These are phyloP conservation scores for Fonsecaea nubica DNA, from an alignment of 2,329 filamentous ascomycete species.

Conservation along the genomic window DNA sequence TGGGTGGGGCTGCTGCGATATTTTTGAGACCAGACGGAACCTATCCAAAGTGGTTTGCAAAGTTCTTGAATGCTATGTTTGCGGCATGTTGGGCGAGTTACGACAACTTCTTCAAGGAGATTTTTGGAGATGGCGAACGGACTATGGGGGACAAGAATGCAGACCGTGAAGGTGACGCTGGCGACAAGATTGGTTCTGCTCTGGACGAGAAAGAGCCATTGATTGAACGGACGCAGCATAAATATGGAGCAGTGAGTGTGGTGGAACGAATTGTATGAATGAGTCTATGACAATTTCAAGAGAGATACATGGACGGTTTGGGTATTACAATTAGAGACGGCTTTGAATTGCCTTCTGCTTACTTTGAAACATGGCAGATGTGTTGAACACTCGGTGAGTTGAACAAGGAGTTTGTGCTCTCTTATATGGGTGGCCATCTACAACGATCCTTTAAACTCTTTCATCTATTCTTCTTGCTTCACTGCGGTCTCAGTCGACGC, in stretches of 20 bases:
- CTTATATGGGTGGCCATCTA: not conserved
- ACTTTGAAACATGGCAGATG: not conserved
- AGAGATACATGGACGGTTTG: not conserved
- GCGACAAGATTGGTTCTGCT: not conserved
- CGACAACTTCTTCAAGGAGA: slow-evolving; percentile 65
- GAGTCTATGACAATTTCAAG: not conserved
- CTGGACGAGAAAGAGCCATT: slow-evolving; percentile 35
- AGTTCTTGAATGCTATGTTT: slow-evolving; percentile 60
- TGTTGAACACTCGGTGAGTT: not conserved
- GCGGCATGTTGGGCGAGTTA: slow-evolving; percentile 68
- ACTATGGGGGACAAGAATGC: slow-evolving; percentile 48
- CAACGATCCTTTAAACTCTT: not conserved
- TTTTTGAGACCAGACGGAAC: slow-evolving; percentile 71
- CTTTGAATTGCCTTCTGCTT: not conserved
- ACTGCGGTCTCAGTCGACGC: slow-evolving; percentile 1
- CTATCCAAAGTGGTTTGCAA: slow-evolving; percentile 70
- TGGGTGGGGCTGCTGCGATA: slow-evolving; percentile 51
- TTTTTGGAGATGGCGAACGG: slow-evolving; percentile 88
- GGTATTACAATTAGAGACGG: not conserved
- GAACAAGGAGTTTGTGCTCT: not conserved
- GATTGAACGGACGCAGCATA: slow-evolving; percentile 23
- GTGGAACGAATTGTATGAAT: slow-evolving; percentile 25
- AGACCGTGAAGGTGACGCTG: slow-evolving; percentile 19
- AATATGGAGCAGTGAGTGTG: slow-evolving; percentile 26
- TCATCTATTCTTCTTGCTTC: slow-evolving; percentile 8